Conservation (phyloP, 805 yeast genomes). For the Vanderwaltozyma verrucispora region DNA sequence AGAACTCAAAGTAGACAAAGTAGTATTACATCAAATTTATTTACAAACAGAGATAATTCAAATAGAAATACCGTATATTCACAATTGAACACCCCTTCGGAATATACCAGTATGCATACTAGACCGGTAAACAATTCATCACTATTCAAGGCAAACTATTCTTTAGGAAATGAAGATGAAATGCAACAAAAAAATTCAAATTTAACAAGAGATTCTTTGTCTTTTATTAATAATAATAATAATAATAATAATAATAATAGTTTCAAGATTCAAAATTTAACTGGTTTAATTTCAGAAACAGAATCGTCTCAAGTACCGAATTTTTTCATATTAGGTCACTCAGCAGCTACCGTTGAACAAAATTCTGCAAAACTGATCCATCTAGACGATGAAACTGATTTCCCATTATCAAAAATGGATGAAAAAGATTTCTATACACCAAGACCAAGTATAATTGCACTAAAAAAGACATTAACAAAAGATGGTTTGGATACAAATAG, state of each 20-base stretch:
- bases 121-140: neutral
- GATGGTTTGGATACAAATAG: too few species aligned
- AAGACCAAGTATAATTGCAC: neutral
- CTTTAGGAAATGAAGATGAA: neutral
- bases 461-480: neutral
- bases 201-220: too few species aligned
- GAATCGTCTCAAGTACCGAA: neutral
- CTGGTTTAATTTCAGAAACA: too few species aligned
- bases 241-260: too few species aligned
- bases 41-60: neutral
- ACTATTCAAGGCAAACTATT: neutral
- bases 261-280: too few species aligned
- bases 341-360: neutral
- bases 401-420: neutral
- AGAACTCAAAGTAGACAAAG: too few species aligned
- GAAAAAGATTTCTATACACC: neutral
- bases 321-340: neutral
- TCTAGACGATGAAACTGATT: neutral
- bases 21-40: neutral
- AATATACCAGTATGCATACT: neutral
- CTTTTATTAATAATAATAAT: too few species aligned
- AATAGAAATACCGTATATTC: neutral
- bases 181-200: neutral
- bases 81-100: neutral
- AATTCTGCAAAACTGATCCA: neutral